phyloP scores from a whole-genome alignment of 2,329 filamentous ascomycete species.

The Lachnellula subtilissima region DNA sequence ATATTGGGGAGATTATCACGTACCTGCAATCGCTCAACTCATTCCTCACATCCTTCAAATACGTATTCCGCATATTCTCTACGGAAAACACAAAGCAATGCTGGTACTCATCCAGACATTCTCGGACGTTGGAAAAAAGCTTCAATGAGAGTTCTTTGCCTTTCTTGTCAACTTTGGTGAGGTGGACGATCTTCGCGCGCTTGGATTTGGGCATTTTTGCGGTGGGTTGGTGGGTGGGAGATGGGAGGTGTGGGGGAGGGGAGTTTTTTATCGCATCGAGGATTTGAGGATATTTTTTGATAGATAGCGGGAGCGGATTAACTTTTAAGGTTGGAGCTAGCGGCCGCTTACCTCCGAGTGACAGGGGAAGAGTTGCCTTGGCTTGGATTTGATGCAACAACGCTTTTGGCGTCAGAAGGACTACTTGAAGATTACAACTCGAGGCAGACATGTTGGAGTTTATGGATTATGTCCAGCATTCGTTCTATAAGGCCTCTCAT shows the following conservation, averaged over 20 bases:
- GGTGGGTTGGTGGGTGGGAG: background rate
- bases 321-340: slow-evolving; percentile 16
- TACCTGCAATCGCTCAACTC: slow-evolving; percentile 83
- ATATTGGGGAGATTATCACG: background rate
- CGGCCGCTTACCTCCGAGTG: slow-evolving; percentile 2
- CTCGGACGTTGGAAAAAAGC: slow-evolving; percentile 83
- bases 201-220: slow-evolving; percentile 92
- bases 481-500: slow-evolving; percentile 79
- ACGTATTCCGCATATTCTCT: slow-evolving; percentile 97
- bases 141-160: slow-evolving; percentile 81
- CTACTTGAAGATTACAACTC: background rate
- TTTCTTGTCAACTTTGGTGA: slow-evolving; percentile 91
- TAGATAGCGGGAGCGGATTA: slow-evolving; percentile 13
- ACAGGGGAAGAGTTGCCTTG: background rate
- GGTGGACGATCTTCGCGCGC: slow-evolving; percentile 81
- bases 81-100: slow-evolving; percentile 91
- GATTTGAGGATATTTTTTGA: slow-evolving; percentile 16
- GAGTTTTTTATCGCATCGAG: slow-evolving; percentile 2
- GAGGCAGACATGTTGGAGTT: slow-evolving; percentile 72
- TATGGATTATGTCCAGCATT: slow-evolving; percentile 93
- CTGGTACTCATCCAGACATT: slow-evolving; percentile 78
- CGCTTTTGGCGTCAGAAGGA: background rate
- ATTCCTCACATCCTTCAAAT: slow-evolving; percentile 83
- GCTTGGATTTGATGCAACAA: background rate
- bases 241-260: slow-evolving; percentile 5